Conservation (phyloP, 306 rosid genomes). For the Glycine tomentella region DNA sequence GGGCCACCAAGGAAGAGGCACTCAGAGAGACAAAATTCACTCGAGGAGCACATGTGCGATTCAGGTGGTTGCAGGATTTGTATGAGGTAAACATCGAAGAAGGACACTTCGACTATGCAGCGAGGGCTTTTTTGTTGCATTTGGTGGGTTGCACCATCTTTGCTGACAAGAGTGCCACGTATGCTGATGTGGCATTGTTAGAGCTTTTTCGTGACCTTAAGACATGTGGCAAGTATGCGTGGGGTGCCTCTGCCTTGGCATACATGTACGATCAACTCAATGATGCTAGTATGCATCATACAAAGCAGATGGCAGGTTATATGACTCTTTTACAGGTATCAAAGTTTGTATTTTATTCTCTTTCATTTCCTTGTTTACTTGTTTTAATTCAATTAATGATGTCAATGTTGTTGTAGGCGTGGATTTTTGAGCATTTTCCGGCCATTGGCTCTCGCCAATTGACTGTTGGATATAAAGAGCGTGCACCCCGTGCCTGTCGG, state of each 20-base stretch:
- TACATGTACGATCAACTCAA: background rate
- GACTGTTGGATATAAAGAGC: background rate
- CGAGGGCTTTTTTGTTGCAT: background rate
- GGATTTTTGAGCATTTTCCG: background rate
- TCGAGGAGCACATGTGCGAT: background rate
- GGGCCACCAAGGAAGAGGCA: background rate
- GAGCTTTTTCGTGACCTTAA: background rate
- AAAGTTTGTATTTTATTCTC: too few relatives aligned
- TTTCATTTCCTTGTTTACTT: background rate
- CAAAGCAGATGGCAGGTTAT: background rate
- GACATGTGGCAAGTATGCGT: background rate
- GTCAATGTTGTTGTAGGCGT: background rate
- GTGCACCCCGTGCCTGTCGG: background rate
- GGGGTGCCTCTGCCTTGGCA: background rate
- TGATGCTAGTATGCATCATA: background rate
- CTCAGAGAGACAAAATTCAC: background rate
- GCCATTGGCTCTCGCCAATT: background rate
- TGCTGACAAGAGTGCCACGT: background rate
- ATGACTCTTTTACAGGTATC: background rate
- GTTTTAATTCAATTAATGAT: too few relatives aligned
- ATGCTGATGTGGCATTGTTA: background rate
- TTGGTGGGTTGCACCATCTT: background rate
- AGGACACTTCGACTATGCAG: background rate
- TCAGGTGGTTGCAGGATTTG: background rate
- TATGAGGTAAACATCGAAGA: background rate